Conservation (phyloP, 768 basidiomycete species). For the Leccinum uliginosum region DNA sequence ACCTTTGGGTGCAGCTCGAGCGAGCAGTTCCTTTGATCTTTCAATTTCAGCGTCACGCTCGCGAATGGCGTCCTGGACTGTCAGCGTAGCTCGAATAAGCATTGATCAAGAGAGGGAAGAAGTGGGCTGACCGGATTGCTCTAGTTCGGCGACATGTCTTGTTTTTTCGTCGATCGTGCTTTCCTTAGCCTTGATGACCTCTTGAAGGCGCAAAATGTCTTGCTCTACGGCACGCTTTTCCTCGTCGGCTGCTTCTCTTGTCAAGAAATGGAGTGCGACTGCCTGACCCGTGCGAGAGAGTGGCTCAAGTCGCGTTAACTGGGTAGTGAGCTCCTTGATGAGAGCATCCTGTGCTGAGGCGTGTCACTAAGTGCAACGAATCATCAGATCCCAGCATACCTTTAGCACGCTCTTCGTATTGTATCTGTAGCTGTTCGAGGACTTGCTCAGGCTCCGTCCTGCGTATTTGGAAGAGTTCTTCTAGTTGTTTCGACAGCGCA, state of each 20-base stretch:
- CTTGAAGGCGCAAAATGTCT: conserved; percentile 43
- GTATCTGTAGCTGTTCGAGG: conserved; percentile 43
- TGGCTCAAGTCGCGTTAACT: conserved; percentile 53
- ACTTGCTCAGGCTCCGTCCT: conserved; percentile 62
- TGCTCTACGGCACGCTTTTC: conserved; percentile 53
- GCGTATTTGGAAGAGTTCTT: conserved; percentile 55
- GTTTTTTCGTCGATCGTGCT: conserved; percentile 40
- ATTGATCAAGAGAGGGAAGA: neutral
- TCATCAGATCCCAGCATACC: conserved; percentile 34
- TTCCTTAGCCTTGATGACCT: conserved; percentile 41
- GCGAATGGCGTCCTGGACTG: conserved; percentile 48
- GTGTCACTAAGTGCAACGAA: conserved; percentile 3
- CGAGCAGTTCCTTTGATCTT: conserved; percentile 41
- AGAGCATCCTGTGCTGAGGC: conserved; percentile 52
- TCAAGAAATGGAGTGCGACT: conserved; percentile 60
- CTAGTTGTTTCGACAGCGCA: conserved; percentile 48
- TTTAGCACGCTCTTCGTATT: conserved; percentile 48
- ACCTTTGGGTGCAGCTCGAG: conserved; percentile 39
- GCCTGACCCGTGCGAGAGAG: conserved; percentile 46
- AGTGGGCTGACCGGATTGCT: conserved; percentile 42
- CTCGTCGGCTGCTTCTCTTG: conserved; percentile 68
- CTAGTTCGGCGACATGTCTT: conserved; percentile 41
- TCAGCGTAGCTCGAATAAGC: conserved; percentile 1
- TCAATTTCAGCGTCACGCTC: conserved; percentile 67
- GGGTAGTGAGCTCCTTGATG: conserved; percentile 44